Evolutionary conservation across 139 green algal genomes (phyloP), one percentile per base, ranked within the genome.

Genomic region (Zygnema cylindricum): DNA sequence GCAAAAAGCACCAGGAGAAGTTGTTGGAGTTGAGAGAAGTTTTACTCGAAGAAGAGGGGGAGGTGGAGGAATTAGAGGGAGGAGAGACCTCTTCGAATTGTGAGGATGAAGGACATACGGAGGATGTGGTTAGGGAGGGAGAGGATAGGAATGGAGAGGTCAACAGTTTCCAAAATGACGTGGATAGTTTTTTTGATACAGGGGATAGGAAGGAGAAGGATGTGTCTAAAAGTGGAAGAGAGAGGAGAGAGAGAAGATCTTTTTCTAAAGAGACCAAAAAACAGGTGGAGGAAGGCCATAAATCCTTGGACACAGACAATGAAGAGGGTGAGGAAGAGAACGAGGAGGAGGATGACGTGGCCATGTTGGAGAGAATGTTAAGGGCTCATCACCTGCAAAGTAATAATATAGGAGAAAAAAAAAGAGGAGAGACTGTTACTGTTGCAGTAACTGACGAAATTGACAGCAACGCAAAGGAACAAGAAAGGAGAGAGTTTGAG

Each of bases 1-100:
- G 93, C 36, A 96, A 95, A 89, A 96, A 97, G 87, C 96, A 98
- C 84, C 36, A 81, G 81, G 93, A 97, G 69, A 83, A 92, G 36
- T 42, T 95, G 69, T 69, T 69, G 40, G 63, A 85, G 33, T 16
- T 88, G 33, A 40, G 43, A 7, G 78, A 69, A 2, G 43, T 82
- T 11, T 36, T 90, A 36, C 21, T 90, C 32, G 85, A 43, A 16
- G 78, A 90, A 1, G 85, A 87, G 1, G 30, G 33, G 78, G 79
- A 82, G 16, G 33, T 43, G 21, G 75, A 43, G 35, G 32, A 42
- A 7, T 2, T 75, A 2, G 81, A 78, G 81, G 73, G 76, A 7
- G 43, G 2, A 69, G 81, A 42, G 69, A n/a, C n/a, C n/a, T n/a
- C n/a, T n/a, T n/a, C n/a, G n/a, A n/a, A n/a, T n/a, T n/a, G n/a